Percentiles rank a stretch among this genome's conserved stretches.
phyloP scores from a whole-genome alignment of 768 basidiomycete genomes.

The Mycena leptocephala region DNA sequence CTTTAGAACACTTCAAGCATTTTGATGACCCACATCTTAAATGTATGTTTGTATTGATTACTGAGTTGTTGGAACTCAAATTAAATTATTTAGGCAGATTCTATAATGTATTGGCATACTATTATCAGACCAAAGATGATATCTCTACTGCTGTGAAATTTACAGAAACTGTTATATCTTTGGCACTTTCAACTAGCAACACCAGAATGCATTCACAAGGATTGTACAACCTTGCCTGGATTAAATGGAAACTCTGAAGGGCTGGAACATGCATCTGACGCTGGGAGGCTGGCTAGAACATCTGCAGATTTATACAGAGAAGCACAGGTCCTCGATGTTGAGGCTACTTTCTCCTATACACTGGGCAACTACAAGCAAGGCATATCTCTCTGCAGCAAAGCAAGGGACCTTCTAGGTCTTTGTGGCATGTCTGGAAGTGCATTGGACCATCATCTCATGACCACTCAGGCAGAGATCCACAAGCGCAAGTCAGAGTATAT shows the following conservation, averaged over 20 bases:
- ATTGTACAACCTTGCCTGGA: too few species aligned
- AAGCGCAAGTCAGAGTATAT: background rate
- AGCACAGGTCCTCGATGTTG: background rate
- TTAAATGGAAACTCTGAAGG: too few species aligned
- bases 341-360: background rate
- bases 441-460: background rate
- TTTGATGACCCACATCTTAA: background rate
- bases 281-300: background rate
- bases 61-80: too few species aligned
- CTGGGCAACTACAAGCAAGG: background rate
- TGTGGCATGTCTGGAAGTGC: background rate
- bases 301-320: background rate
- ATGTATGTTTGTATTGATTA: background rate
- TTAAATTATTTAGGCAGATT: too few species aligned
- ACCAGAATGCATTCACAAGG: too few species aligned
- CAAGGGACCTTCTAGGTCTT: background rate
- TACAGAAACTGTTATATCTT: too few species aligned
- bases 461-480: background rate
- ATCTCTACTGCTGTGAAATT: too few species aligned
- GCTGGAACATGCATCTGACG: background rate
- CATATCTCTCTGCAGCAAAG: background rate
- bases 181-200: too few species aligned
- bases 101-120: too few species aligned
- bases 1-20: background rate
- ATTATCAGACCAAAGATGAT: too few species aligned